Conservation (phyloP, 2,329 filamentous ascomycete species). For the Botrytis aclada region DNA sequence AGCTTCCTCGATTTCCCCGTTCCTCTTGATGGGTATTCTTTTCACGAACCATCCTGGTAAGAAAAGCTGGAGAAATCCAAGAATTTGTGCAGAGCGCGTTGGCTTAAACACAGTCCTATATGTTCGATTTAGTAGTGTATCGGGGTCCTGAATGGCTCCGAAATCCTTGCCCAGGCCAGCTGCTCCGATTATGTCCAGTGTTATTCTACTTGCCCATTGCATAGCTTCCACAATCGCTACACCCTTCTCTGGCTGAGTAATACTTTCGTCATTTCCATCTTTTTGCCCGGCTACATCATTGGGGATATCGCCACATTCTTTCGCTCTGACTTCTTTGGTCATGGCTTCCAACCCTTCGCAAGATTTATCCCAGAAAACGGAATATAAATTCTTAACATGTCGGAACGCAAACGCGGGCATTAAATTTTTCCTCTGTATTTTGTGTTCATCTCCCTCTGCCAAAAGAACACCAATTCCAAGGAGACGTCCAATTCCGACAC, state of each 20-base stretch:
- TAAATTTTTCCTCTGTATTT: conserved; percentile 72
- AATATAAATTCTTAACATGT: conserved; percentile 80
- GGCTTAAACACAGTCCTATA: conserved; percentile 57
- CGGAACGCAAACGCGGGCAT: conserved; percentile 83
- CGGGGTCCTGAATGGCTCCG: conserved; percentile 58
- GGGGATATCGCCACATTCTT: conserved; percentile 40
- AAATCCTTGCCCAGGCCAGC: conserved; percentile 73
- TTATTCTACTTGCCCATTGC: conserved; percentile 63
- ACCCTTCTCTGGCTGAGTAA: conserved; percentile 26
- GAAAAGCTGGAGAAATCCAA: conserved; percentile 59
- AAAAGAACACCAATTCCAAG: conserved; percentile 72
- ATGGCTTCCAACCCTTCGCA: conserved; percentile 65
- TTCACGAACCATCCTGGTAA: conserved; percentile 60
- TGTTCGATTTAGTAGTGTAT: conserved; percentile 55
- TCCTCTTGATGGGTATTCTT: conserved; percentile 66
- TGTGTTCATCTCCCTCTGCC: conserved; percentile 89
- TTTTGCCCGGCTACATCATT: conserved; percentile 17
- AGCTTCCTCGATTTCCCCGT: conserved; percentile 59
- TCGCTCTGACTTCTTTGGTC: conserved; percentile 46
- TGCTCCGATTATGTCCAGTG: conserved; percentile 72
- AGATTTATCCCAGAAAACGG: conserved; percentile 78
- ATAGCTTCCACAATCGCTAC: conserved; percentile 53
- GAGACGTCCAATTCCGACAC: conserved; percentile 56
- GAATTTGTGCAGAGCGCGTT: conserved; percentile 48
- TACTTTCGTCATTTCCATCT: not conserved